A percentile compares a stretch with the other conserved stretches of the same genome.
phyloP scores from a whole-genome alignment of 495 filamentous ascomycete genomes.

The Bombardia bombarda region DNA sequence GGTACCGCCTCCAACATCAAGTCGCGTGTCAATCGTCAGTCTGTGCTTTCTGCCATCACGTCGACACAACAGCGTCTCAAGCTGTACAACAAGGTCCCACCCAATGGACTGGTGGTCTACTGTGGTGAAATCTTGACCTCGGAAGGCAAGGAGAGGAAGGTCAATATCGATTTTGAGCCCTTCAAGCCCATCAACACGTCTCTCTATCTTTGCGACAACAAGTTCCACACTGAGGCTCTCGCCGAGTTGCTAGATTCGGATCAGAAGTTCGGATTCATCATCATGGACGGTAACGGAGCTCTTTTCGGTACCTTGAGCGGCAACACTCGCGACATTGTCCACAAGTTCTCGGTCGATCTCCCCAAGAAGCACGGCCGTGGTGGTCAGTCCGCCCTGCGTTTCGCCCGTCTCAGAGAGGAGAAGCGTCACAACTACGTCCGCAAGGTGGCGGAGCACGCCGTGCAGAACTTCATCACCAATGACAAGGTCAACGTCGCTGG shows the following conservation, averaged over 20 bases:
- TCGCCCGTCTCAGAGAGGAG: slow-evolving; percentile 97
- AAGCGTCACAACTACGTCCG: slow-evolving; percentile 99
- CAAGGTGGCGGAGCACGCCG: slow-evolving; percentile 94
- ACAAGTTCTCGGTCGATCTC: slow-evolving; percentile 94
- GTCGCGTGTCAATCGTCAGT: slow-evolving; percentile 96
- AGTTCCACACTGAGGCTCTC: slow-evolving; percentile 96
- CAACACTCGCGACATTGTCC: slow-evolving; percentile 93
- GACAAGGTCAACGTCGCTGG: slow-evolving; percentile 97
- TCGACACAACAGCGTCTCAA: slow-evolving; percentile 98
- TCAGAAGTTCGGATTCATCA: slow-evolving; percentile 97
- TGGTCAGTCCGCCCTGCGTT: slow-evolving; percentile 98
- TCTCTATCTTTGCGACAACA: slow-evolving; percentile 98
- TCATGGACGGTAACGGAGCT: slow-evolving; percentile 98
- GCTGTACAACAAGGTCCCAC: slow-evolving; percentile 95
- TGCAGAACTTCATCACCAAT: slow-evolving; percentile 95
- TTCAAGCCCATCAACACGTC: slow-evolving; percentile 99
- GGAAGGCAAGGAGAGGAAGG: slow-evolving; percentile 97
- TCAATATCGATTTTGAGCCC: slow-evolving; percentile 99
- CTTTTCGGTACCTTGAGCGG: slow-evolving; percentile 94
- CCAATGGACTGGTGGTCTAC: slow-evolving; percentile 96
- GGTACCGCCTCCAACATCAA: slow-evolving; percentile 99
- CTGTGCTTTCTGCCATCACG: slow-evolving; percentile 94
- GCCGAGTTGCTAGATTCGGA: slow-evolving; percentile 95
- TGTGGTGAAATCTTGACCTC: slow-evolving; percentile 99
- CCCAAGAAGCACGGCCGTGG: slow-evolving; percentile 99